Percentiles rank a stretch among this genome's conserved stretches.
Evolutionary conservation across 805 yeast species (phyloP).

Genomic region (Candida odintsovae): DNA sequence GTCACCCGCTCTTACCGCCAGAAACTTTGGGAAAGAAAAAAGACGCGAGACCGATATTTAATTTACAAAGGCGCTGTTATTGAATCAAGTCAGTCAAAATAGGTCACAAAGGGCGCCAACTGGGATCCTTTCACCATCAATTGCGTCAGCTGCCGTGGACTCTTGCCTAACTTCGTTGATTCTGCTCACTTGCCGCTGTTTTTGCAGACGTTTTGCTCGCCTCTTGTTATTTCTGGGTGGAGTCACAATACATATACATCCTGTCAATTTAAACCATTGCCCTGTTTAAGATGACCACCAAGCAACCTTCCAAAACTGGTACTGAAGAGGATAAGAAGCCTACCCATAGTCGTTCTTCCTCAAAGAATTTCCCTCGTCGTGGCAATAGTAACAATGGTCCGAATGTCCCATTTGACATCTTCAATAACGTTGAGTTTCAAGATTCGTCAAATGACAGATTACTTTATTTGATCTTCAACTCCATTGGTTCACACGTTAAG

Average conservation of each 20-base stretch:
- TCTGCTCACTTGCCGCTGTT: background rate
- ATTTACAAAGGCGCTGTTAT: background rate
- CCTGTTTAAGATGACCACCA: constrained; percentile 4
- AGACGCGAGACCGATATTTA: background rate
- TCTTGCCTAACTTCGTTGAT: background rate
- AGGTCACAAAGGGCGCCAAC: background rate
- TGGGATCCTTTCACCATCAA: background rate
- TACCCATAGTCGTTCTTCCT: constrained; percentile 12
- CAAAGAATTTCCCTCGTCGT: constrained; percentile 7
- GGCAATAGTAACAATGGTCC: constrained; percentile 2
- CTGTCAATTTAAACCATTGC: background rate
- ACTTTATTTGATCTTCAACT: constrained; percentile 45
- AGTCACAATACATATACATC: background rate
- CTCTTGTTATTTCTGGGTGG: background rate
- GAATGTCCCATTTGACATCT: background rate
- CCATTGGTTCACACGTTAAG: constrained; percentile 52
- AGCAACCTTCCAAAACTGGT: constrained; percentile 2
- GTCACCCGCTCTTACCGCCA: background rate
- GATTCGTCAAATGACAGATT: constrained; percentile 43
- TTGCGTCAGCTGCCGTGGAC: background rate
- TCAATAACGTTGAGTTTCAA: constrained; percentile 23
- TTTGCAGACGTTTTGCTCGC: background rate
- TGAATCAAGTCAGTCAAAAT: background rate
- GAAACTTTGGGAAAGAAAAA: background rate
- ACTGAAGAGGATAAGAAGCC: constrained; percentile 3